These are phyloP conservation scores for Hypoxylon sp. DNA, from an alignment of 2,329 filamentous ascomycete species.

Conservation along the genomic window DNA sequence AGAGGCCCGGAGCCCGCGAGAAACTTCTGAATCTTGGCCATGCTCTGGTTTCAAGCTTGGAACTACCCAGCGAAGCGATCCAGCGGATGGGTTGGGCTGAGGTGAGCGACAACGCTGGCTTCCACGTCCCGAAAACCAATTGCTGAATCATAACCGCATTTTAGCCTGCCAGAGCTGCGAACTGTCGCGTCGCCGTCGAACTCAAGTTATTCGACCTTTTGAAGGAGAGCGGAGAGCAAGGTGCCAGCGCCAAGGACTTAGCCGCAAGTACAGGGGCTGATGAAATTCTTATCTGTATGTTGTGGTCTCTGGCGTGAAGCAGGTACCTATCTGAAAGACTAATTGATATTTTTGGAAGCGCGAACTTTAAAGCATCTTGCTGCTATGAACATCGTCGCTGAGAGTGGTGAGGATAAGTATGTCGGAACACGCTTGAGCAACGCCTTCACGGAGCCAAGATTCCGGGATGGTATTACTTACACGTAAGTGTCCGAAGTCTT, in stretches of 20 bases:
- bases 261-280: slow-evolving; percentile 53
- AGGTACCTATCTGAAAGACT: not conserved
- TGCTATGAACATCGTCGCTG: slow-evolving; percentile 56
- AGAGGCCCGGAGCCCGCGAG: slow-evolving; percentile 56
- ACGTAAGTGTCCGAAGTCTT: slow-evolving; percentile 29
- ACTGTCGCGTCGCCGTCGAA: slow-evolving; percentile 56
- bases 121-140: not conserved
- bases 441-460: slow-evolving; percentile 54
- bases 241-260: slow-evolving; percentile 49
- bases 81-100: slow-evolving; percentile 59
- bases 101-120: slow-evolving; percentile 45
- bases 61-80: slow-evolving; percentile 57
- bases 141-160: slow-evolving; percentile 2
- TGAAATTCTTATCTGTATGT: slow-evolving; percentile 42
- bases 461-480: slow-evolving; percentile 55
- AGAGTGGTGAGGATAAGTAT: slow-evolving; percentile 49
- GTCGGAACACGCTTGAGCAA: slow-evolving; percentile 53
- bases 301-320: not conserved
- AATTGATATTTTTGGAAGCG: slow-evolving; percentile 37
- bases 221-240: slow-evolving; percentile 47
- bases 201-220: slow-evolving; percentile 56
- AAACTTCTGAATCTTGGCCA: slow-evolving; percentile 56
- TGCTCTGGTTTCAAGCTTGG: slow-evolving; percentile 54
- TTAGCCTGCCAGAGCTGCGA: slow-evolving; percentile 56
- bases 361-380: slow-evolving; percentile 57